Evolutionary conservation across 148 eudicot species (phyloP).

Genomic region (Silene uniflora): DNA sequence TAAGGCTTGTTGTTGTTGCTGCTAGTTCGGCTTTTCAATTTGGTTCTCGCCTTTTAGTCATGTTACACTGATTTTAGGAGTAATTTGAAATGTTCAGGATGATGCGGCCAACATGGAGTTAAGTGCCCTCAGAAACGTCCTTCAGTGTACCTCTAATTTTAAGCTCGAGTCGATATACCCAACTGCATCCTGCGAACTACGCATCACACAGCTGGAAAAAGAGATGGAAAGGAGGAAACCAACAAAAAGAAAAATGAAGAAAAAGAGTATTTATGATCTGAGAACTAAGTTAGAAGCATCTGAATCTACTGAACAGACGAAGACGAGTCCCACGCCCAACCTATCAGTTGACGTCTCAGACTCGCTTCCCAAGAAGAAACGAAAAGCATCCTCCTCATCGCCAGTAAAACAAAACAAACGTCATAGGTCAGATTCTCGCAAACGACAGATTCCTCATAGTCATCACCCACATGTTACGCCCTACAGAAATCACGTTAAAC

Average conservation of each 20-base stretch:
- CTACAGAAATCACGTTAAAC: not conserved
- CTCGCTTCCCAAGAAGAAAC: not conserved
- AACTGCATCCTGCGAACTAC: not conserved
- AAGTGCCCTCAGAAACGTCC: conserved; percentile 2
- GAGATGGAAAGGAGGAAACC: conserved; percentile 2
- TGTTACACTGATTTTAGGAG: not conserved
- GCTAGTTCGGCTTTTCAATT: not conserved
- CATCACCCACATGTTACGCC: not conserved
- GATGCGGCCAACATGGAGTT: conserved; percentile 13
- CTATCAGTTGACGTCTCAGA: not conserved
- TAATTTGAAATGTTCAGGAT: not conserved
- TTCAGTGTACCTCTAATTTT: not conserved
- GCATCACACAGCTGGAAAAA: conserved; percentile 8
- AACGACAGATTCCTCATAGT: not conserved
- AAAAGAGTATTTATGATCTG: not conserved
- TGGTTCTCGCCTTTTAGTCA: not conserved
- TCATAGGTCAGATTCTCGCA: not conserved
- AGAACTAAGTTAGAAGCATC: not conserved
- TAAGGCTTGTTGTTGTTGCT: not conserved
- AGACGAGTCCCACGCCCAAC: not conserved
- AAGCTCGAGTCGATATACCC: conserved; percentile 9
- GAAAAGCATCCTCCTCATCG: conserved; percentile 1
- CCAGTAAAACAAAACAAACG: not conserved
- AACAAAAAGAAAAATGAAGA: not conserved
- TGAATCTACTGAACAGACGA: not conserved